Evolutionary conservation across 225 moss, liverwort and hornwort genomes (phyloP).

Genomic region (Climacium dendroides): DNA sequence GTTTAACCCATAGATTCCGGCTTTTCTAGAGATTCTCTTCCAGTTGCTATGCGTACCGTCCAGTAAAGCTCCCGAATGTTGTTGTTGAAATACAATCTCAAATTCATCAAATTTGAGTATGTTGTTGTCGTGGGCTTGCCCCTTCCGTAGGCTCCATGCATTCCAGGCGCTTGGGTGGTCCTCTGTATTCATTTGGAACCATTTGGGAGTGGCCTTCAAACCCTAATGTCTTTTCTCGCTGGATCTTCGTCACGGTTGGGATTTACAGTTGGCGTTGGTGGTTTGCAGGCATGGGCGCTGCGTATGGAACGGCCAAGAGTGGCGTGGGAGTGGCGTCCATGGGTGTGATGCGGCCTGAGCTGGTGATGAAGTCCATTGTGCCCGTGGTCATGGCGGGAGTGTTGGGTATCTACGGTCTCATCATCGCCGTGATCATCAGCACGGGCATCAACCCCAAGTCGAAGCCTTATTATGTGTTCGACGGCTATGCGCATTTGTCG

Average conservation of each 20-base stretch:
- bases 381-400: slow-evolving; percentile 44
- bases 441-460: slow-evolving; percentile 40
- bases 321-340: slow-evolving; percentile 42
- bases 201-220: background rate
- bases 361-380: slow-evolving; percentile 48
- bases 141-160: background rate
- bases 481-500: slow-evolving; percentile 29
- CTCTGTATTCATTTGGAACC: background rate
- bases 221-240: background rate
- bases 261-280: background rate
- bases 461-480: slow-evolving; percentile 38
- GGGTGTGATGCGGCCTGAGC: slow-evolving; percentile 44
- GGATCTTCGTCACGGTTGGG: background rate
- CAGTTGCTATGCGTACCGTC: no score
- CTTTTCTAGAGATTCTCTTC: background rate
- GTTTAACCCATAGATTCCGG: background rate
- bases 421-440: slow-evolving; percentile 40
- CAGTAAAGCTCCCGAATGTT: background rate
- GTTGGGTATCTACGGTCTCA: slow-evolving; percentile 42
- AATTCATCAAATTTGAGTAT: background rate
- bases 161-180: background rate
- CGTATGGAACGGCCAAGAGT: slow-evolving; percentile 20
- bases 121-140: background rate
- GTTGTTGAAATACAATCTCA: background rate
- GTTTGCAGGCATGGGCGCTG: slow-evolving; percentile 30